Evolutionary conservation across 768 basidiomycete genomes (phyloP).

Genomic region (Naematelia encephala): DNA sequence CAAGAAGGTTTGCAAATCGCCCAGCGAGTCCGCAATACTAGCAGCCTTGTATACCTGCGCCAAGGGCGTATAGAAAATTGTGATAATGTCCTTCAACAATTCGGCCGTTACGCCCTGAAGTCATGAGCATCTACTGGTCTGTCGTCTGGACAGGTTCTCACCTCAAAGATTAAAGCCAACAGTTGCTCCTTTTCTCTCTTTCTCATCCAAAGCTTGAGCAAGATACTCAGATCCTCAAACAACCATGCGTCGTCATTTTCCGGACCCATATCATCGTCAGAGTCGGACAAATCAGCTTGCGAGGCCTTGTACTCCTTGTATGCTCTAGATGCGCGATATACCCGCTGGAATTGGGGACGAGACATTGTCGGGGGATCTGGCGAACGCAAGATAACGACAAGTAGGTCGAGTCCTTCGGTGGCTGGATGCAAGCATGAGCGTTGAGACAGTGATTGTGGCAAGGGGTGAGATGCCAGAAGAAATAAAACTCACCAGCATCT

Average conservation of each 20-base stretch:
- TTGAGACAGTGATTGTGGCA: too few species aligned
- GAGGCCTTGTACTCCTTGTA: constrained; percentile 70
- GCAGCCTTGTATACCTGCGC: constrained; percentile 97
- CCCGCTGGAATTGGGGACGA: constrained; percentile 73
- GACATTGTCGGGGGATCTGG: constrained; percentile 70
- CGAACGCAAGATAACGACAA: constrained; percentile 75
- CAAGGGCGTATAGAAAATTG: constrained; percentile 94
- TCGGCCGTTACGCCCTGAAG: constrained; percentile 87
- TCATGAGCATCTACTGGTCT: neutral
- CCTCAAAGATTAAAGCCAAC: constrained; percentile 92
- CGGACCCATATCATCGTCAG: constrained; percentile 88
- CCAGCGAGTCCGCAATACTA: constrained; percentile 88
- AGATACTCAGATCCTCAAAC: constrained; percentile 80
- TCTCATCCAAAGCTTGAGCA: constrained; percentile 72
- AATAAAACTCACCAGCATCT: constrained; percentile 65
- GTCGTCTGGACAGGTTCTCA: constrained; percentile 45
- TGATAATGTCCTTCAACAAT: constrained; percentile 94
- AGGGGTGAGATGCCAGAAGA: neutral
- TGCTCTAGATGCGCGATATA: constrained; percentile 72
- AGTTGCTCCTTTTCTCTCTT: constrained; percentile 85
- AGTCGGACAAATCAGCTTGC: constrained; percentile 65
- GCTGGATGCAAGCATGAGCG: constrained; percentile 51
- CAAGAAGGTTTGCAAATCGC: constrained; percentile 88
- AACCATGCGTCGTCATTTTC: constrained; percentile 94
- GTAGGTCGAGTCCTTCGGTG: constrained; percentile 67